These are phyloP conservation scores for Fusarium tricinctum DNA, from an alignment of 2,329 filamentous ascomycete genomes.

Conservation along the genomic window DNA sequence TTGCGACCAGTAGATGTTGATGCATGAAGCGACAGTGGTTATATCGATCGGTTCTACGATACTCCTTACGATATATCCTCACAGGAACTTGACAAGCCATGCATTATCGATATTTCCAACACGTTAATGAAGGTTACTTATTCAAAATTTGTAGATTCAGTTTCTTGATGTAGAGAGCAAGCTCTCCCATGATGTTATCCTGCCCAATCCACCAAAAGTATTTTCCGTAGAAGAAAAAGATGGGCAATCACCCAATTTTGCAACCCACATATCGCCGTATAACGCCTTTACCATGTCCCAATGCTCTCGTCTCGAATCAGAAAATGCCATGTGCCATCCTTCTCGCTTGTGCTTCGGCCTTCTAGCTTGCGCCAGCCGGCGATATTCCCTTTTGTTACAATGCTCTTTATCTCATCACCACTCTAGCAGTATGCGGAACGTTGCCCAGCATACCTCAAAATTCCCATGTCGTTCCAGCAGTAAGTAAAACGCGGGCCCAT, in stretches of 20 bases:
- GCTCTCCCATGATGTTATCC: conserved; percentile 17
- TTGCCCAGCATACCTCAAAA: conserved; percentile 1
- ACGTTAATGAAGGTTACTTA: background rate
- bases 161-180: conserved; percentile 17
- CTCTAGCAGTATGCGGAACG: conserved; percentile 11
- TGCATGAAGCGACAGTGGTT: background rate
- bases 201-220: conserved; percentile 25
- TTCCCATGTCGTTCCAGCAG: background rate
- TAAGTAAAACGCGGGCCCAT: no score
- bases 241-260: conserved; percentile 7
- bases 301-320: conserved; percentile 31
- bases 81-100: background rate
- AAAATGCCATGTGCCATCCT: conserved; percentile 35
- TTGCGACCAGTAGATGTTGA: no score
- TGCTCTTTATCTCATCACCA: background rate
- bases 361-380: conserved; percentile 41
- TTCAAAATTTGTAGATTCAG: conserved; percentile 14
- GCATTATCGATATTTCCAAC: background rate
- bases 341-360: conserved; percentile 41
- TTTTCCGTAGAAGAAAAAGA: conserved; percentile 32
- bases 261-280: conserved; percentile 5
- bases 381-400: conserved; percentile 17
- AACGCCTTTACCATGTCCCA: conserved; percentile 43
- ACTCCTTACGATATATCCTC: background rate
- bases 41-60: background rate